These are phyloP conservation scores for Aspergillus mulundensis DNA, from an alignment of 495 filamentous ascomycete species.

Conservation along the genomic window DNA sequence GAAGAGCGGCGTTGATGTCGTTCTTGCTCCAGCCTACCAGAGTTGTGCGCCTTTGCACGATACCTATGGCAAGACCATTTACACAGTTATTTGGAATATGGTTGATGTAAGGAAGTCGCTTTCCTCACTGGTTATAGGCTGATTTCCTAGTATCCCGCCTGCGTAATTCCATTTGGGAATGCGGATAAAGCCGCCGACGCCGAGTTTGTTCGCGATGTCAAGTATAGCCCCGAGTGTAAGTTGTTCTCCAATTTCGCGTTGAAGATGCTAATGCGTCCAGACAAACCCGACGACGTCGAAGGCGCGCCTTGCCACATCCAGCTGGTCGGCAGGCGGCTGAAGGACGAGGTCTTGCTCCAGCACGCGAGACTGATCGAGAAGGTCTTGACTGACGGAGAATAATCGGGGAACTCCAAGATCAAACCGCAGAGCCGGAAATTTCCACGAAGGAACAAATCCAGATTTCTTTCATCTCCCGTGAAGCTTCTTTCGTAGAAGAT, in stretches of 20 bases:
- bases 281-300: slow-evolving; percentile 20
- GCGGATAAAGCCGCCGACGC: slow-evolving; percentile 17
- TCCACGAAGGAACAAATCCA: background rate
- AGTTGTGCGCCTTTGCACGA: slow-evolving; percentile 46
- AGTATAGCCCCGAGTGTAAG: slow-evolving; percentile 22
- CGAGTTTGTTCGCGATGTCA: slow-evolving; percentile 17
- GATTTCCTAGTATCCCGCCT: slow-evolving; percentile 39
- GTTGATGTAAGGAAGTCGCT: slow-evolving; percentile 40
- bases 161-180: slow-evolving; percentile 31
- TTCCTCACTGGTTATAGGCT: too few relatives aligned
- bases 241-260: background rate
- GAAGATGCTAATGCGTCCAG: slow-evolving; percentile 5
- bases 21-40: slow-evolving; percentile 44
- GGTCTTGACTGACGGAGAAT: slow-evolving; percentile 6
- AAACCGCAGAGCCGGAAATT: background rate
- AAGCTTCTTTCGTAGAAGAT: too few relatives aligned
- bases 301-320: slow-evolving; percentile 30
- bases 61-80: slow-evolving; percentile 41
- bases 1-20: slow-evolving; percentile 36
- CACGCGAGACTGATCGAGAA: slow-evolving; percentile 19
- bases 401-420: background rate
- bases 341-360: slow-evolving; percentile 24
- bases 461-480: background rate
- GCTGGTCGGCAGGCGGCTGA: slow-evolving; percentile 24
- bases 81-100: slow-evolving; percentile 49